Base-by-base conservation (phyloP, 495 filamentous ascomycete genomes). In the Tuber magnatum region DNA sequence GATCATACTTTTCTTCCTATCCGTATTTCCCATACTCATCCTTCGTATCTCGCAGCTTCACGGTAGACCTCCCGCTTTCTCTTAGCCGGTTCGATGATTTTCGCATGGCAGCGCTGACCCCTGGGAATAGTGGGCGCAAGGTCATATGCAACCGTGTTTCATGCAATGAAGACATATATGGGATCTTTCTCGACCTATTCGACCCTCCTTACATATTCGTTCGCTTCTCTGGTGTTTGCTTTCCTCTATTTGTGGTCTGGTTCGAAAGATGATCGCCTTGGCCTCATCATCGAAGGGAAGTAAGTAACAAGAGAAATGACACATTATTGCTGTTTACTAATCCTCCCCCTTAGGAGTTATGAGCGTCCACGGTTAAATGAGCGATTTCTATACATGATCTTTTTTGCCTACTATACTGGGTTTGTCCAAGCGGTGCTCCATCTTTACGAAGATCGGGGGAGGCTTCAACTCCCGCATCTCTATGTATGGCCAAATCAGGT, bases 31-130 rank as follows among this genome's bases (percentile, higher is more conserved):
- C 42, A 84, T 90, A 75, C 83, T 90, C 81, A 89, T 97, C 77
- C 87, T 97, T 41, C 92, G 95, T 74, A 92, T 97, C 77, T 88
- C 91, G 61, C 91, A 95, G 80, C 87, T 97, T 83, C 96, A 97
- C 83, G 81, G 89, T 81, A 86, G 81, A 83, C 77, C 51, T 48
- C 41, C 35, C 39, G 40, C 24, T 22, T 1, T 24, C 4, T 8
- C 16, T 16, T 65, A 4, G 14, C n/a, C 1, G 56, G 56, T 65
- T 20, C 28, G 32, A 65, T 35, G n/a, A 6, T 71, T 44, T 44
- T 46, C 24, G 51, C 38, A 61, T 71, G 3, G 43, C n/a, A 28
- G 39, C 48, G 51, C 71, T 72, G 68, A 75, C 51, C 76, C 38
- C 42, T 10, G 18, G n/a, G 22, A 32, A 38, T 61, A 84, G 86